Evolutionary conservation across 352 stramenopile species (phyloP).

Genomic region (Pythium pyrilobum): DNA sequence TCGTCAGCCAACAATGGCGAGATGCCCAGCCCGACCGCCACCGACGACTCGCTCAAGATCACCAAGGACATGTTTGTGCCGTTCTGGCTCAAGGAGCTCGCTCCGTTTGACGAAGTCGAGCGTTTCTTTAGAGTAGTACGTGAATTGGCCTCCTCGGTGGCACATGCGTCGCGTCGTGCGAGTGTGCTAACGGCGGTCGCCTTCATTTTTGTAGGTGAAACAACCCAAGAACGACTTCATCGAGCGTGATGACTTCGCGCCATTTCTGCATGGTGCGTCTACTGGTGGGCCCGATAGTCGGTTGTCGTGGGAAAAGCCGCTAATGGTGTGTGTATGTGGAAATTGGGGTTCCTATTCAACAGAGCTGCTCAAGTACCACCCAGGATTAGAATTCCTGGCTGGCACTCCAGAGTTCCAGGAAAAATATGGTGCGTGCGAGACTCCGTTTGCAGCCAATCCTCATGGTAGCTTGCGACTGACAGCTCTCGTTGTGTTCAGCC

Average conservation of each 20-base stretch:
- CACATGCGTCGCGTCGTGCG: neutral
- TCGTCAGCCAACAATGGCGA: constrained; percentile 16
- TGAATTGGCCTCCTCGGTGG: no score
- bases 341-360: no score
- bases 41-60: constrained; percentile 43
- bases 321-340: constrained; percentile 33
- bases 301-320: no score
- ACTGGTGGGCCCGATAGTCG: neutral
- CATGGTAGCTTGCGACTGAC: neutral
- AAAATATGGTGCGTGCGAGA: constrained; percentile 89
- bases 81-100: constrained; percentile 95
- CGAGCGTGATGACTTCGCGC: constrained; percentile 95
- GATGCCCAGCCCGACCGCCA: constrained; percentile 13
- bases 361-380: constrained; percentile 87
- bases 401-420: constrained; percentile 99
- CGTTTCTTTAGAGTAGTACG: constrained; percentile 95
- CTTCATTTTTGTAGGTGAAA: constrained; percentile 70
- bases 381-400: constrained; percentile 95
- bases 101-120: constrained; percentile 94
- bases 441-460: neutral
- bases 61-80: constrained; percentile 88
- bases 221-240: constrained; percentile 88
- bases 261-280: constrained; percentile 91
- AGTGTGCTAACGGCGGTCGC: neutral
- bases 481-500: constrained; percentile 31